phyloP scores from a whole-genome alignment of 768 basidiomycete genomes.

The Cyathus striatus region DNA sequence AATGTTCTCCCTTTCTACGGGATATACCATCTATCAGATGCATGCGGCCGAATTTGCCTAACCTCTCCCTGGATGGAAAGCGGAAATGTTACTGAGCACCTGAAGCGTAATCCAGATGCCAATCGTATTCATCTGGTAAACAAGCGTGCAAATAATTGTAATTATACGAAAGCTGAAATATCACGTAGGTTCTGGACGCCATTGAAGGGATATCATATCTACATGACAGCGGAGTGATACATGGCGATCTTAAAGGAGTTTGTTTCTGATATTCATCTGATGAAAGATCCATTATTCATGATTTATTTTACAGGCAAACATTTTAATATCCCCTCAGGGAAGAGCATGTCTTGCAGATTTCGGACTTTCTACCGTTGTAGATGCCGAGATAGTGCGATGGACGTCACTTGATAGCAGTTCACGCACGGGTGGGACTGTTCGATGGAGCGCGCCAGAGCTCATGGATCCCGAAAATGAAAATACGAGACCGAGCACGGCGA shows the following conservation, averaged over 20 bases:
- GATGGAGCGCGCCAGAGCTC: constrained; percentile 32
- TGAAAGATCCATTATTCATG: not conserved
- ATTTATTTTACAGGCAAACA: constrained; percentile 32
- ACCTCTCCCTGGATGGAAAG: constrained; percentile 36
- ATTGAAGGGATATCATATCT: constrained; percentile 26
- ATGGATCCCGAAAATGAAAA: constrained; percentile 16
- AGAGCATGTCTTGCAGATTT: constrained; percentile 48
- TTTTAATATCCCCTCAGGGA: constrained; percentile 34
- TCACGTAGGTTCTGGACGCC: constrained; percentile 22
- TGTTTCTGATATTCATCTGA: constrained; percentile 2
- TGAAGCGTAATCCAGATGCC: constrained; percentile 9
- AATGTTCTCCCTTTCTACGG: constrained; percentile 35
- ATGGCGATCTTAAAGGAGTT: constrained; percentile 42
- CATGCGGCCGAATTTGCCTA: constrained; percentile 21
- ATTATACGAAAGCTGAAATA: not conserved
- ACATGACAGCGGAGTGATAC: constrained; percentile 29
- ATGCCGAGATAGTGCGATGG: constrained; percentile 12
- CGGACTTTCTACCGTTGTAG: constrained; percentile 29
- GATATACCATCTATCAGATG: constrained; percentile 19
- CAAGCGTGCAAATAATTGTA: not conserved
- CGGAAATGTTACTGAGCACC: constrained; percentile 24
- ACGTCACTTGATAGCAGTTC: constrained; percentile 12
- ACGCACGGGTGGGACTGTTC: constrained; percentile 20
- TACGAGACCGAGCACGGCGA: constrained; percentile 6
- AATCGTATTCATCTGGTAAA: constrained; percentile 10